Evolutionary conservation across 371 early-diverging fungal species (phyloP), one percentile per base, ranked within the genome.

Genomic region (Capniomyces stellatus): DNA sequence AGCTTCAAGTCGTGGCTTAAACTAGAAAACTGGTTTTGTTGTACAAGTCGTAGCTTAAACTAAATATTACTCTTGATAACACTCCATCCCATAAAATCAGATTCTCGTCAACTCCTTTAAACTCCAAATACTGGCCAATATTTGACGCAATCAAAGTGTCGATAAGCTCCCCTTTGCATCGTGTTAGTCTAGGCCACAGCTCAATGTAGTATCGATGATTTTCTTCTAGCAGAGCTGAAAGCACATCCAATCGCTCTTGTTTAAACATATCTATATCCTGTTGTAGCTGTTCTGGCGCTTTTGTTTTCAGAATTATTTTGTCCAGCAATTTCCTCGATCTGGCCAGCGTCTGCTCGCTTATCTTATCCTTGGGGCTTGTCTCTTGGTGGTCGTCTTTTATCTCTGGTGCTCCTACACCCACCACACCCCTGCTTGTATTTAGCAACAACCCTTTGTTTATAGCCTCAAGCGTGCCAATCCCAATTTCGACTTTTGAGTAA

Each of bases 91-190:
- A 73, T 42, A 67, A 76, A 1, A 83, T 60, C 53, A 64, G 83
- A 19, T 77, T 76, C 18, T 72, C 72, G 53, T 88, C 89, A 3
- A 91, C 65, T 13, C 81, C 77, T 57, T 81, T 81, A 66, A 92
- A 94, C 61, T 92, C 92, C 29, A 92, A 67, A 66, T 87, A 87
- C 28, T 79, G 75, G 28, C 87, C 84, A 2, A 87, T 82, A 3
- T 88, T 86, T n/a, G 83, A 82, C 21, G 71, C 71, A 23, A 89
- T 79, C 52, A 94, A 64, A 25, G 78, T 56, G 35, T 89, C 81
- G 1, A 91, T 82, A 12, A 88, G 58, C 0, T 71, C 71, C 18
- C 91, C 89, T 2, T 77, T 72, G n/a, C 79, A 74, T 39, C 73
- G 69, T 2, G 87, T 58, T 15, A 90, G 58, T 60, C 83, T 85